These are phyloP conservation scores for Salvia miltiorrhiza DNA, from an alignment of 257 asterid genomes.

Conservation along the genomic window DNA sequence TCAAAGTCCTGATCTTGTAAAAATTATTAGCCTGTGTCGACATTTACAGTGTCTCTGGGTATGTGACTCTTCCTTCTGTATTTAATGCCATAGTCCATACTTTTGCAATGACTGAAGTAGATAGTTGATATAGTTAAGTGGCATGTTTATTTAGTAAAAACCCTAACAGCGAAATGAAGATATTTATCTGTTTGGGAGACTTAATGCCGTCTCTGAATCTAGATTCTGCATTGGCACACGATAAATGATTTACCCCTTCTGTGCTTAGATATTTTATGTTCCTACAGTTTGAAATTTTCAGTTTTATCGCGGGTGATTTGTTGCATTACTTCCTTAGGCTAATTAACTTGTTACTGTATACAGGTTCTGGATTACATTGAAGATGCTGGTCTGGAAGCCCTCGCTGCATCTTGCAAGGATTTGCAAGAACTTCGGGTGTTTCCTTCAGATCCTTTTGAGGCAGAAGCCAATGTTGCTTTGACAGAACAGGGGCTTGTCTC, in stretches of 20 bases:
- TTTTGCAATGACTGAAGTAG: background rate
- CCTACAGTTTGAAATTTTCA: background rate
- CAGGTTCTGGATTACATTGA: slow-evolving; percentile 88
- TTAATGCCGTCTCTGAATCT: background rate
- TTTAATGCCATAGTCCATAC: background rate
- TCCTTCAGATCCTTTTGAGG: slow-evolving; percentile 79
- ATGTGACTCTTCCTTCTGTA: slow-evolving; percentile 8
- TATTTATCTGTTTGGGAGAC: background rate
- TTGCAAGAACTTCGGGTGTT: slow-evolving; percentile 79
- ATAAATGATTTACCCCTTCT: slow-evolving; percentile 10
- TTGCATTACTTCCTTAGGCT: background rate
- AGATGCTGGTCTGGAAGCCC: slow-evolving; percentile 69
- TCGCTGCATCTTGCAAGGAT: slow-evolving; percentile 73
- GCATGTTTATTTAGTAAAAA: background rate
- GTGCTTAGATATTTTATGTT: background rate
- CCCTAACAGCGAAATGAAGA: background rate
- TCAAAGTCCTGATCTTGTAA: slow-evolving; percentile 60
- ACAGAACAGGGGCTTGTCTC: slow-evolving; percentile 86
- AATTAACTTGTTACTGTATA: background rate
- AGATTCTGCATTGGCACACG: background rate
- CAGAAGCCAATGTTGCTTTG: slow-evolving; percentile 58
- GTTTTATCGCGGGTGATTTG: background rate
- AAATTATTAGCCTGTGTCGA: slow-evolving; percentile 64
- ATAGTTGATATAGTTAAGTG: background rate
- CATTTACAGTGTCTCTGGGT: slow-evolving; percentile 79